A percentile compares a stretch with the other conserved stretches of the same genome.
These are phyloP conservation scores for Russula emetica DNA, from an alignment of 768 basidiomycete species.

Conservation along the genomic window DNA sequence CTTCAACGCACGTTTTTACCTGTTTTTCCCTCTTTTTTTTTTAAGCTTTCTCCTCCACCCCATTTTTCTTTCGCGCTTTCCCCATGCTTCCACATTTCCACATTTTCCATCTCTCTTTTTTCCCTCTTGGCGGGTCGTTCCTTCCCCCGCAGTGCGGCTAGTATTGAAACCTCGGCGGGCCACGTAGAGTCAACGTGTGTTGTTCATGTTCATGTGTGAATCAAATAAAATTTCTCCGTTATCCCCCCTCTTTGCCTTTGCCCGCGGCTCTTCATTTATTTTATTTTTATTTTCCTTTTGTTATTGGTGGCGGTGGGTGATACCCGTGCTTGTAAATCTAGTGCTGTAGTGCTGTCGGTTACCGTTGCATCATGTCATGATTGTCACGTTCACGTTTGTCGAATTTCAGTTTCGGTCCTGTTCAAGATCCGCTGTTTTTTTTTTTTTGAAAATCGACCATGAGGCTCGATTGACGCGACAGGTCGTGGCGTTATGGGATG, in stretches of 20 bases:
- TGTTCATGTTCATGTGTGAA: constrained; percentile 2
- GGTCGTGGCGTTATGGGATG: not conserved
- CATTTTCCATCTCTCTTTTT: not conserved
- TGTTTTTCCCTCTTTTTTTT: not conserved
- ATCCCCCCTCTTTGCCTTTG: not conserved
- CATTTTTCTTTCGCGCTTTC: not conserved
- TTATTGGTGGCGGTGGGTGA: not conserved
- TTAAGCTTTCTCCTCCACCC: not conserved
- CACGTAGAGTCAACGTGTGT: constrained; percentile 5
- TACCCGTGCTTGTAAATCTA: not conserved
- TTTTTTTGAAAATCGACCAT: not conserved
- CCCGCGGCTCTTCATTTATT: not conserved
- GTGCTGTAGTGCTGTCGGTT: not conserved
- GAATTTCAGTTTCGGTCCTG: not conserved
- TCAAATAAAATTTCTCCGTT: not conserved
- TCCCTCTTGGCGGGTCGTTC: not conserved
- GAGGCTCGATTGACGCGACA: not conserved
- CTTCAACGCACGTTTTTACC: not conserved
- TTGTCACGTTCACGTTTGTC: constrained; percentile 1
- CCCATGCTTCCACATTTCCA: not conserved
- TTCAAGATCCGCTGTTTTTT: not conserved
- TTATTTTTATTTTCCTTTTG: not conserved
- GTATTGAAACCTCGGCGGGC: not conserved
- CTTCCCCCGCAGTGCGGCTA: not conserved
- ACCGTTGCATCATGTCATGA: not conserved